Base-by-base conservation (phyloP, 1,284 basidiomycete genomes). In the Golubevia pallescens region DNA sequence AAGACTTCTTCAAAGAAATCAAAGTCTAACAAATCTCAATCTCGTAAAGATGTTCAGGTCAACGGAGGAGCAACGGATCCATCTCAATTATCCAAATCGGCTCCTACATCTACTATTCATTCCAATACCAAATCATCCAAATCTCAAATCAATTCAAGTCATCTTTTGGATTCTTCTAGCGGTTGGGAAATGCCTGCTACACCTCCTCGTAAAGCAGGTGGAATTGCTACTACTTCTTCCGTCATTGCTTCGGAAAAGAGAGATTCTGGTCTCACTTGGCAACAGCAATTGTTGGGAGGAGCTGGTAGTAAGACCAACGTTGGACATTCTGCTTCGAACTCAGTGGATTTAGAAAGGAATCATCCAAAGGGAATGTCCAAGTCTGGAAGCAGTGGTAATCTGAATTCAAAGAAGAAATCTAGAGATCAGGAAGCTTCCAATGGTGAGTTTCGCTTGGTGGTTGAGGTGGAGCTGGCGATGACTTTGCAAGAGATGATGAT, bases 231-330 rank as follows among this genome's bases (percentile, higher is more conserved):
- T n/a, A 19, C 5, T 6, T 8, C 13, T 7, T 34, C 60, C 4
- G 16, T 51, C 23, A 19, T n/a, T 21, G 5, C 57, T 32, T 38
- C 24, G 32, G 42, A 19, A 10, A 58, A 28, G 24, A 32, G 20
- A 42, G 23, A 23, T 51, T 63, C 65, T 13, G 72, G 67, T 16
- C 67, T 77, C 21, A 77, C 75, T 3, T 77, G 75, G 75, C 75
- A 77, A 61, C 75, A 77, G 58, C 69, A 77, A 57, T 57, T 77
- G 68, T 67, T 77, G 57, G 64, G 64, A 28, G 28, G 28, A 28
- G 28, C 28, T 28, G 28, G 28, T 28, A 28, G 6, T 28, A 28
- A 28, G 28, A 28, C 28, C 28, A 28, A 28, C 28, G 28, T 28
- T 28, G 28, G 28, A 2, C 28, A 28, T 28, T 28, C 28, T 28